Conservation (phyloP, 129 eudicot species). For the Pulicaria dysenterica region DNA sequence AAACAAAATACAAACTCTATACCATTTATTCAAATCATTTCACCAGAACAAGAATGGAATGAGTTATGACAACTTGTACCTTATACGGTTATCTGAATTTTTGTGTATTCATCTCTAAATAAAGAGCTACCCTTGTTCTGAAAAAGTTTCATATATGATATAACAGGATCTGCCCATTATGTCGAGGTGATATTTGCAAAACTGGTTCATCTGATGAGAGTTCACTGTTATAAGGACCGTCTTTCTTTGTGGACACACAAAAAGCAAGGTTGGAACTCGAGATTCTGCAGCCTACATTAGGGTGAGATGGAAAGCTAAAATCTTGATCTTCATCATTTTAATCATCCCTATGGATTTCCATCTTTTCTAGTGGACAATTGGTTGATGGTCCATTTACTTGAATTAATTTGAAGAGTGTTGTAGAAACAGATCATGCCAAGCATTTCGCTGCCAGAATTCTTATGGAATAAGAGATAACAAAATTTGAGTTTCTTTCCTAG, state of each 20-base stretch:
- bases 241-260: slow-evolving; percentile 13
- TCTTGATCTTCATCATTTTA: not conserved
- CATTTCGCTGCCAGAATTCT: slow-evolving; percentile 32
- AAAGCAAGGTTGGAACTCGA: slow-evolving; percentile 16
- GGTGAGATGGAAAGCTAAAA: slow-evolving; percentile 15
- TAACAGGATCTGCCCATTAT: slow-evolving; percentile 71
- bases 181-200: slow-evolving; percentile 67
- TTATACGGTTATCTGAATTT: not conserved
- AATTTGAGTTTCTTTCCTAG: slow-evolving; percentile 24
- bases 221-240: slow-evolving; percentile 15
- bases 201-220: slow-evolving; percentile 27
- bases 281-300: not conserved
- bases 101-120: not conserved
- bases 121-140: not conserved
- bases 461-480: slow-evolving; percentile 23
- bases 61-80: no score
- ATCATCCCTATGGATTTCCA: slow-evolving; percentile 22
- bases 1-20: not conserved
- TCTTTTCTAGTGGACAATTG: slow-evolving; percentile 29
- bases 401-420: not conserved
- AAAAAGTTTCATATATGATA: slow-evolving; percentile 21
- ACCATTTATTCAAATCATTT: not conserved
- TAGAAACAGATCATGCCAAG: slow-evolving; percentile 27
- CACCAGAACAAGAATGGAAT: not conserved
- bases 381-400: slow-evolving; percentile 20